These are phyloP conservation scores for Trichoderma semiorbis DNA, from an alignment of 2,329 filamentous ascomycete species.

Conservation along the genomic window DNA sequence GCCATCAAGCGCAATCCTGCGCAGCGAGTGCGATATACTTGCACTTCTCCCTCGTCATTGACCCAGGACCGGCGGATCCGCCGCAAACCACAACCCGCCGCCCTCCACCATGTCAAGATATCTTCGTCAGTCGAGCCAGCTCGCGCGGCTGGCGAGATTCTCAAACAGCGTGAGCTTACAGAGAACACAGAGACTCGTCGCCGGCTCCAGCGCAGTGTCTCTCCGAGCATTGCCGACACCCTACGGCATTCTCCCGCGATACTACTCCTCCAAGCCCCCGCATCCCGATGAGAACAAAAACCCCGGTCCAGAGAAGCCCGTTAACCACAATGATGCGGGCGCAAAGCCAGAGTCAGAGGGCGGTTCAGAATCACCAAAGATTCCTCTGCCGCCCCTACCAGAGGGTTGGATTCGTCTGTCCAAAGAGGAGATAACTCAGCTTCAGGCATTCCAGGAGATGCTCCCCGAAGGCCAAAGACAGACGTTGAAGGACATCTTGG, in stretches of 20 bases:
- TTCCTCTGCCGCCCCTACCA: conserved; percentile 35
- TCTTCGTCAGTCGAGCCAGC: conserved; percentile 62
- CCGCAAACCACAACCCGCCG: conserved; percentile 30
- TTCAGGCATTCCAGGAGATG: conserved; percentile 59
- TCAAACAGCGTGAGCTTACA: conserved; percentile 51
- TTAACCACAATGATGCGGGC: conserved; percentile 25
- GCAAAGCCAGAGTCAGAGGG: conserved; percentile 21
- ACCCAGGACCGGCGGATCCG: conserved; percentile 34
- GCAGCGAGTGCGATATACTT: conserved; percentile 34
- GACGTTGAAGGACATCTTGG: conserved; percentile 57
- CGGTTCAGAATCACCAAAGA: conserved; percentile 26
- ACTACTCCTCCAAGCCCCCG: conserved; percentile 38
- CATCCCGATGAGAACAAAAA: conserved; percentile 35
- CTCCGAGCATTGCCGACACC: conserved; percentile 35
- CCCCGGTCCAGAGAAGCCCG: conserved; percentile 14
- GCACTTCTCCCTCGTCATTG: conserved; percentile 21
- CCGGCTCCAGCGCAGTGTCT: conserved; percentile 31
- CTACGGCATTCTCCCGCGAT: conserved; percentile 35
- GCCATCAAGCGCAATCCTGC: conserved; percentile 22
- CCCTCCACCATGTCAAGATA: conserved; percentile 58
- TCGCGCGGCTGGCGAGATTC: conserved; percentile 60
- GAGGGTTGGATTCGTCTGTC: conserved; percentile 47
- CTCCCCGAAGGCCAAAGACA: conserved; percentile 61
- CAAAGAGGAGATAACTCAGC: conserved; percentile 46
- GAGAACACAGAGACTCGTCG: conserved; percentile 39